phyloP scores from a whole-genome alignment of 768 basidiomycete genomes.

The Mycena metata region DNA sequence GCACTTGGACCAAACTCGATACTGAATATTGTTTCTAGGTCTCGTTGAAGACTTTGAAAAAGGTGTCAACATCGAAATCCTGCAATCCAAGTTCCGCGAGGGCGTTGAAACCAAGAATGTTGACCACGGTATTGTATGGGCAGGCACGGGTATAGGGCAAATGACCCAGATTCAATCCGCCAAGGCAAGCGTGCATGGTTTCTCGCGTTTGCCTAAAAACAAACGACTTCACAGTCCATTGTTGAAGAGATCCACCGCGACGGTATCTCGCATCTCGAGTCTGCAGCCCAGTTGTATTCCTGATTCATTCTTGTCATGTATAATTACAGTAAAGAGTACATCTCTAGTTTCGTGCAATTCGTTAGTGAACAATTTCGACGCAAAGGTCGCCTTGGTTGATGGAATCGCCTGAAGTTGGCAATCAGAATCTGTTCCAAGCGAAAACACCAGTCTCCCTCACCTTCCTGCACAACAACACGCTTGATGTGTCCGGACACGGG shows the following conservation, averaged over 20 bases:
- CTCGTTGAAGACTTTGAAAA: constrained; percentile 70
- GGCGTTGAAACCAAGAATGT: constrained; percentile 61
- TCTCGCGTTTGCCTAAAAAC: constrained; percentile 8
- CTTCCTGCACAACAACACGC: constrained; percentile 92
- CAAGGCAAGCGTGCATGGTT: constrained; percentile 44
- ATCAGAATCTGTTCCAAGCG: background rate
- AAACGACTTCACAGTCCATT: constrained; percentile 59
- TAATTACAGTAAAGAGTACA: constrained; percentile 25
- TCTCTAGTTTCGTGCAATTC: constrained; percentile 22
- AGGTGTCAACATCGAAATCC: constrained; percentile 57
- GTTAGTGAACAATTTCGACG: constrained; percentile 86
- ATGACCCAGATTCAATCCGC: constrained; percentile 61
- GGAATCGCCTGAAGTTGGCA: constrained; percentile 76
- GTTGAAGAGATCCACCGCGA: constrained; percentile 66
- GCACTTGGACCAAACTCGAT: constrained; percentile 37
- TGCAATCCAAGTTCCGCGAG: constrained; percentile 61
- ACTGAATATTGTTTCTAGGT: constrained; percentile 49
- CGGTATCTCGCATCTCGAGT: constrained; percentile 53
- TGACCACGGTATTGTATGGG: constrained; percentile 73
- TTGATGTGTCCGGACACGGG: constrained; percentile 98
- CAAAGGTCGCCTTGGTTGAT: constrained; percentile 94
- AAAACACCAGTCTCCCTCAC: constrained; percentile 53
- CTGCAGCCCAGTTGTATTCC: constrained; percentile 43
- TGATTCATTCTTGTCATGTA: constrained; percentile 31
- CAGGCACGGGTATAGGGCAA: constrained; percentile 74